A percentile compares a stretch with the other conserved stretches of the same genome.
Evolutionary conservation across 75 land plant species (phyloP).

Genomic region (Pinus taeda): DNA sequence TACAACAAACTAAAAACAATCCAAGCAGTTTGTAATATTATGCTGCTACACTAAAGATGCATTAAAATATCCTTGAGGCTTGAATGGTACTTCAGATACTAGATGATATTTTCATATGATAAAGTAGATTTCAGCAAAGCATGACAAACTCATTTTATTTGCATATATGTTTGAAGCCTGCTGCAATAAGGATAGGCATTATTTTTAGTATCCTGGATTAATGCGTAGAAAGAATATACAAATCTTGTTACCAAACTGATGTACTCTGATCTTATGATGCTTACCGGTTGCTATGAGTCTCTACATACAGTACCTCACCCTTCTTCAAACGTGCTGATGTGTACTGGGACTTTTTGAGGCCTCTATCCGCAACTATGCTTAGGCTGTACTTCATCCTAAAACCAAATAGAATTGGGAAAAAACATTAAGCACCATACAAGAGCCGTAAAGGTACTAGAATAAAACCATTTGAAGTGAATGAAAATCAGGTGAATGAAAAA

Average conservation of each 20-base stretch:
- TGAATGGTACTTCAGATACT: background rate
- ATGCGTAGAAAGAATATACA: background rate
- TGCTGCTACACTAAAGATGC: background rate
- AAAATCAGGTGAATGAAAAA: too few relatives aligned
- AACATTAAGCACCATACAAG: background rate
- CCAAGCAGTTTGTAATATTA: background rate
- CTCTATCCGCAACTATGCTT: conserved; percentile 90
- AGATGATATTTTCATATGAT: background rate
- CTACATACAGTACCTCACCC: conserved; percentile 93
- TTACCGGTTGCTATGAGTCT: conserved; percentile 76
- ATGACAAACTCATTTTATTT: background rate
- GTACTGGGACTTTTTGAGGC: conserved; percentile 80
- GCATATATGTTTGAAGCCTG: background rate
- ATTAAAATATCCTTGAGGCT: background rate
- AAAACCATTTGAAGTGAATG: too few relatives aligned
- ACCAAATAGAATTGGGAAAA: background rate
- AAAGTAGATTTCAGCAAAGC: background rate
- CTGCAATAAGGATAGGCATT: background rate
- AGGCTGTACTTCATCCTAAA: conserved; percentile 92
- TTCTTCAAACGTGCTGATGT: conserved; percentile 95
- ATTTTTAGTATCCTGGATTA: background rate
- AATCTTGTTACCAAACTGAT: background rate
- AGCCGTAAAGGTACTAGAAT: too few relatives aligned
- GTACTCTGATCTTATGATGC: conserved; percentile 2
- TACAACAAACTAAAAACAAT: background rate